Conservation (phyloP, 23 red algal species). For the Agarophyton chilense region DNA sequence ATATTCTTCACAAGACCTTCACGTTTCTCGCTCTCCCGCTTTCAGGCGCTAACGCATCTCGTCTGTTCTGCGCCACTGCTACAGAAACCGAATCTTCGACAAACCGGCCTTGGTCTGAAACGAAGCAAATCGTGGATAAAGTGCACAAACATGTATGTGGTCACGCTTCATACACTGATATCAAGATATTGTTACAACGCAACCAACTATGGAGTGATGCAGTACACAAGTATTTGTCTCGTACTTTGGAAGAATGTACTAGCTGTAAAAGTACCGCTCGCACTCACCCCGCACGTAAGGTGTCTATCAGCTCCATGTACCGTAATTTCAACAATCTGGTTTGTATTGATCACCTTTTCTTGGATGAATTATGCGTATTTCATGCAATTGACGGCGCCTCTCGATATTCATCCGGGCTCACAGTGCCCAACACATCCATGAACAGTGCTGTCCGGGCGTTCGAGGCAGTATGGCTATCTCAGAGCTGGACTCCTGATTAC, state of each 20-base stretch:
- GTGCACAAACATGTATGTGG: conserved; percentile 46
- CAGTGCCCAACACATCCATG: conserved; percentile 7
- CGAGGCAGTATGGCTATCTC: conserved; percentile 10
- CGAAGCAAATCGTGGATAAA: conserved; percentile 35
- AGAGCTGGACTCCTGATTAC: conserved; percentile 1
- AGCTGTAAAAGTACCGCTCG: background rate
- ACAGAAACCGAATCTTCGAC: too few relatives aligned
- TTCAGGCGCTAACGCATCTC: background rate
- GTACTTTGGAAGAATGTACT: conserved; percentile 27
- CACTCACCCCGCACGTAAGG: background rate
- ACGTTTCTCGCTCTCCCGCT: background rate
- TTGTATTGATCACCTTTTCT: conserved; percentile 38
- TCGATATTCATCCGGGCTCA: background rate
- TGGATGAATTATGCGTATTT: conserved; percentile 5
- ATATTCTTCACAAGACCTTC: background rate
- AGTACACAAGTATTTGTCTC: conserved; percentile 3
- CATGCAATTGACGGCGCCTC: conserved; percentile 22
- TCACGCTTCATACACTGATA: conserved; percentile 6
- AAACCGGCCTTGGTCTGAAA: background rate
- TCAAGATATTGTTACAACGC: background rate
- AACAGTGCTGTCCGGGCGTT: background rate
- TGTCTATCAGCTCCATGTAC: conserved; percentile 8
- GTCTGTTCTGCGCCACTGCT: conserved; percentile 11
- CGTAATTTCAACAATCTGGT: conserved; percentile 17
- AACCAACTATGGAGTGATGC: conserved; percentile 12